Conservation (phyloP, 257 asterid species). For the Perilla frutescens region DNA sequence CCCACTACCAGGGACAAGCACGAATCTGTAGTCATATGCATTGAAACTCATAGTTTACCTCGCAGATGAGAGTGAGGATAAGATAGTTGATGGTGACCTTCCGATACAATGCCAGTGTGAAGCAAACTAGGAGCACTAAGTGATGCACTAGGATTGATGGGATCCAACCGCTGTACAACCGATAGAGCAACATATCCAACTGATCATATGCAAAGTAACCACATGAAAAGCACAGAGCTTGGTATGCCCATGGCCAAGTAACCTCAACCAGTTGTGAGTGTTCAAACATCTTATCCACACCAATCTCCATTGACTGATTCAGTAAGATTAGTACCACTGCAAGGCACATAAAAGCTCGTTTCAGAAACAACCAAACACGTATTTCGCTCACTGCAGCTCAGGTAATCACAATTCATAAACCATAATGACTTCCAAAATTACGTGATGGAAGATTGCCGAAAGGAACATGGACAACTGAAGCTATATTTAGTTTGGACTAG, state of each 20-base stretch:
- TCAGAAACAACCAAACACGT: constrained; percentile 5
- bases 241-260: constrained; percentile 82
- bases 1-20: not conserved
- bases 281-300: constrained; percentile 63
- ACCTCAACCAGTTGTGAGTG: constrained; percentile 75
- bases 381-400: not conserved
- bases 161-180: constrained; percentile 71
- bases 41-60: constrained; percentile 48
- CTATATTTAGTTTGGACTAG: not conserved
- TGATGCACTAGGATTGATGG: constrained; percentile 89
- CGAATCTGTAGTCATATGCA: not conserved
- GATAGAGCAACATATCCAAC: constrained; percentile 76
- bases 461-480: not conserved
- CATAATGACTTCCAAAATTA: not conserved
- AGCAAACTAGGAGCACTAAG: constrained; percentile 83
- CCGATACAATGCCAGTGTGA: constrained; percentile 85
- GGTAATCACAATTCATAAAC: not conserved
- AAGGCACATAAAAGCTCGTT: not conserved
- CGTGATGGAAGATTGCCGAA: not conserved
- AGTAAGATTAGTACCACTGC: constrained; percentile 64
- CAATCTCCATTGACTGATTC: constrained; percentile 55
- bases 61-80: constrained; percentile 89
- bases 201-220: constrained; percentile 98
- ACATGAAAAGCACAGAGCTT: constrained; percentile 76
- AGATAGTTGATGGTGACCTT: constrained; percentile 90